These are phyloP conservation scores for Dissophora ornata DNA, from an alignment of 192 early-diverging fungal species.

Conservation along the genomic window DNA sequence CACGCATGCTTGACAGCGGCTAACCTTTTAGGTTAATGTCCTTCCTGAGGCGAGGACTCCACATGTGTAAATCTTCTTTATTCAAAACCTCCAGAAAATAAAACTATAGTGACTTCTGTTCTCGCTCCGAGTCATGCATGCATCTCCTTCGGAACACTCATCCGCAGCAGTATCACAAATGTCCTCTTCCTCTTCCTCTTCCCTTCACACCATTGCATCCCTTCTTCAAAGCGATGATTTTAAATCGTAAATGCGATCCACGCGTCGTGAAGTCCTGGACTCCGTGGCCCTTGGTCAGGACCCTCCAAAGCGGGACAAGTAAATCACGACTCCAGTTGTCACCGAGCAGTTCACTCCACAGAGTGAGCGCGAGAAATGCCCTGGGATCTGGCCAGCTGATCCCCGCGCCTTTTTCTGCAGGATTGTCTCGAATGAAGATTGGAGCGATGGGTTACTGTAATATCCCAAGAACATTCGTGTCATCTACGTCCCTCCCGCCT, in stretches of 20 bases:
- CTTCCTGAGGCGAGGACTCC: too few species aligned
- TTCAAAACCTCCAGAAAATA: too few species aligned
- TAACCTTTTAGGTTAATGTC: too few species aligned
- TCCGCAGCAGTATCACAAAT: slow-evolving; percentile 18
- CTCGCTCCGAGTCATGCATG: too few species aligned
- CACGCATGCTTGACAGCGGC: too few species aligned
- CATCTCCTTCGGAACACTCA: slow-evolving; percentile 22
- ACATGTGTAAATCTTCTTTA: too few species aligned
- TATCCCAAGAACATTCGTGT: slow-evolving; percentile 6
- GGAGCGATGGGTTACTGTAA: not conserved
- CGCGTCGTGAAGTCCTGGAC: not conserved
- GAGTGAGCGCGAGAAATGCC: not conserved
- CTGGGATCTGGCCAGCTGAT: not conserved
- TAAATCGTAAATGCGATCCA: not conserved
- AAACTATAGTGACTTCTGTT: too few species aligned
- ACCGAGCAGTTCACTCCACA: not conserved
- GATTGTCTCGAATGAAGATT: not conserved
- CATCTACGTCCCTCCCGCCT: not conserved
- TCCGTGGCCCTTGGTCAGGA: not conserved
- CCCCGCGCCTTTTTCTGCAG: not conserved
- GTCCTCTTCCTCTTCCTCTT: slow-evolving; percentile 5
- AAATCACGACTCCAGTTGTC: slow-evolving; percentile 1
- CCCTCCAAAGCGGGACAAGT: not conserved
- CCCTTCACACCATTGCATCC: slow-evolving; percentile 1
- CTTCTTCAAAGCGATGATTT: slow-evolving; percentile 1